Conservation (phyloP, 768 basidiomycete species). For the Scleroderma citrinum region DNA sequence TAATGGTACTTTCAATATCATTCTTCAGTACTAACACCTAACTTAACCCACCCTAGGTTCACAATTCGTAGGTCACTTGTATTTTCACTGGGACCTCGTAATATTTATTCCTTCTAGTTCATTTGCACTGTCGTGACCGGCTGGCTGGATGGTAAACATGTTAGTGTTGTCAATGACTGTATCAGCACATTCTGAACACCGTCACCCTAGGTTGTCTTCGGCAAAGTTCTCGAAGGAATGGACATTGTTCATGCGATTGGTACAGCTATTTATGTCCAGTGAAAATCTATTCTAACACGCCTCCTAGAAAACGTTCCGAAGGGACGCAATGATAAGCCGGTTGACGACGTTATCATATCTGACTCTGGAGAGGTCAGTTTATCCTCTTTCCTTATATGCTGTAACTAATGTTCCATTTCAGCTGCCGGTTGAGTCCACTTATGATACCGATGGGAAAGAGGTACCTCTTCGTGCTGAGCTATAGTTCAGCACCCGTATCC, state of each 20-base stretch:
- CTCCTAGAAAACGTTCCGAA: constrained; percentile 70
- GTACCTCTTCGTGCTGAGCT: constrained; percentile 95
- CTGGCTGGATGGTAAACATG: constrained; percentile 91
- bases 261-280: constrained; percentile 27
- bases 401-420: constrained; percentile 19
- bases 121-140: constrained; percentile 83
- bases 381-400: constrained; percentile 4
- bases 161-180: constrained; percentile 26
- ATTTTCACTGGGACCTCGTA: constrained; percentile 2
- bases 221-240: constrained; percentile 89
- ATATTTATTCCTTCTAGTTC: constrained; percentile 54
- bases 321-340: constrained; percentile 64
- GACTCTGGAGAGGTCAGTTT: constrained; percentile 79
- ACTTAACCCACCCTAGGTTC: constrained; percentile 46
- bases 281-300: constrained; percentile 7
- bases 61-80: constrained; percentile 60
- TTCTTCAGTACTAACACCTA: background rate
- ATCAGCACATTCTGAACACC: constrained; percentile 1
- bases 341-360: constrained; percentile 70
- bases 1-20: constrained; percentile 54
- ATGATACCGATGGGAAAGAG: constrained; percentile 71
- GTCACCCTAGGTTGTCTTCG: constrained; percentile 75
- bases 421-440: constrained; percentile 48
- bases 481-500: constrained; percentile 43
- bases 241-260: constrained; percentile 76